Base-by-base conservation (phyloP, 2,329 filamentous ascomycete species). In the Akanthomyces dipterigenus region DNA sequence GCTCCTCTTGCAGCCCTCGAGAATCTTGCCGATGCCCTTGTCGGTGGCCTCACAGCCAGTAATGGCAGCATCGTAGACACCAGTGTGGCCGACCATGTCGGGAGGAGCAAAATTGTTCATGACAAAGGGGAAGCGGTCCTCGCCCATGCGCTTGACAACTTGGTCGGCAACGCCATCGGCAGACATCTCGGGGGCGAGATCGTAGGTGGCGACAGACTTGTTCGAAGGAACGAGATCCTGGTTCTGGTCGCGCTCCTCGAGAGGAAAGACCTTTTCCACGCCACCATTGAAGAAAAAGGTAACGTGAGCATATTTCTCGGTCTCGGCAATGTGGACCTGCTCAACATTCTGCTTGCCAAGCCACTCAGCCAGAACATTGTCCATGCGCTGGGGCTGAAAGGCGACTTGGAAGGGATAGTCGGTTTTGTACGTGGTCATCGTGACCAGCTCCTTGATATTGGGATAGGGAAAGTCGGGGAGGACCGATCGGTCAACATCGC, bases 91-190 rank as follows among this genome's bases (percentile, higher is more conserved):
- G 66, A 99, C 95, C 95, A 99, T 99, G 79, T 99, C 95, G 20
- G 95, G 95, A 46, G 95, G 95, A 46, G 95, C 95, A 77, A 99
- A 98, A 86, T 99, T 99, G 87, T 98, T 97, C 95, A 99, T 99
- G 76, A 99, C 82, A 73, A 99, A 98, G 72, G 95, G 92, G 78
- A 93, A 97, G 72, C 90, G 87, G 71, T 88, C 86, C 76, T 96
- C 91, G 28, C 76, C 84, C 67, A 99, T 88, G 63, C 93, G 88
- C 82, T 97, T 95, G 75, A 81, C 85, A 63, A 96, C 89, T 80
- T 96, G 93, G 71, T 96, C 84, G 55, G 91, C 95, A 16, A 99
- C 95, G 49, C 83, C 89, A 68, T 88, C 90, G 67, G 93, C 93
- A 70, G 91, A 96, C 95, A 99, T 99, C 78, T 93, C 91, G 50